Percentiles rank a stretch among this genome's conserved stretches.
phyloP scores from a whole-genome alignment of 108 stramenopile genomes.

The Discostella stelligeroides region DNA sequence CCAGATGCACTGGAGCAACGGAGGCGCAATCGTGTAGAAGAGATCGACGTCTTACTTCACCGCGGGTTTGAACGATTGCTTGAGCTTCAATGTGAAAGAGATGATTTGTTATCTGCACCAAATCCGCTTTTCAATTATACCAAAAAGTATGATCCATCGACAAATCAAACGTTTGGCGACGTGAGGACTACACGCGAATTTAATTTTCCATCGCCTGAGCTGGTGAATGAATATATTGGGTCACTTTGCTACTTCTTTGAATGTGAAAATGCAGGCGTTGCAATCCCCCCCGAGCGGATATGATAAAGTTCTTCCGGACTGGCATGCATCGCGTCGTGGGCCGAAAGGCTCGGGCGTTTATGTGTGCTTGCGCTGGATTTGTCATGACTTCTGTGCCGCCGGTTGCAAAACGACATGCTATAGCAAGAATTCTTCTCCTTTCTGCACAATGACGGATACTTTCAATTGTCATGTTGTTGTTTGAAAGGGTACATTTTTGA shows the following conservation, averaged over 20 bases:
- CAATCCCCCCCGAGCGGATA: conserved; percentile 15
- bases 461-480: conserved; percentile 3
- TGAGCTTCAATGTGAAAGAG: conserved; percentile 84
- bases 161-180: conserved; percentile 44
- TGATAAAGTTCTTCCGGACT: not conserved
- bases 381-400: conserved; percentile 3
- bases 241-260: not conserved
- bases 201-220: conserved; percentile 79
- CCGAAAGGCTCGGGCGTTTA: conserved; percentile 4
- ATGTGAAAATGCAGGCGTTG: conserved; percentile 1
- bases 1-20: conserved; percentile 51
- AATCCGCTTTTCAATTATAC: conserved; percentile 90
- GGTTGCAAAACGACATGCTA: conserved; percentile 15
- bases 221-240: conserved; percentile 77
- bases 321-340: not conserved
- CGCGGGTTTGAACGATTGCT: conserved; percentile 57
- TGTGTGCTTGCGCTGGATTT: not conserved
- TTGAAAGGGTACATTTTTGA: not conserved
- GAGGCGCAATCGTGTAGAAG: conserved; percentile 68
- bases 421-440: not conserved
- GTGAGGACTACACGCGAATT: conserved; percentile 59
- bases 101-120: conserved; percentile 76
- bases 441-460: conserved; percentile 9
- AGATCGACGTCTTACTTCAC: conserved; percentile 73
- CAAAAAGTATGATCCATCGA: conserved; percentile 42